Conservation (phyloP, 306 rosid species). For the Pachyrhizus erosus region DNA sequence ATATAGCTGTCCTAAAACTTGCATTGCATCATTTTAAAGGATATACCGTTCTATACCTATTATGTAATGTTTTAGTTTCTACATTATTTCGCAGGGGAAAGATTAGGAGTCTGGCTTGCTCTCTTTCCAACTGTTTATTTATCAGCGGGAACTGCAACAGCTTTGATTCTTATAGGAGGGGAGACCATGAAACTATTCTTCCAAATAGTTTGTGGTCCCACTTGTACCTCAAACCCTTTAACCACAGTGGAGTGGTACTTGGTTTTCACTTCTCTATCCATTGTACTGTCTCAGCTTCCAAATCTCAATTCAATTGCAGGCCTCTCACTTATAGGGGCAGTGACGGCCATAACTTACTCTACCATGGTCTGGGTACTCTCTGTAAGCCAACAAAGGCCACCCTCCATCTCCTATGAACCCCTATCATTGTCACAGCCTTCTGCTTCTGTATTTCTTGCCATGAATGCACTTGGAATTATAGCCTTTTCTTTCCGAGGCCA, state of each 20-base stretch:
- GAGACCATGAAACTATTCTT: conserved; percentile 98
- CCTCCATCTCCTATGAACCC: conserved; percentile 84
- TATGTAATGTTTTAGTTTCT: conserved; percentile 13
- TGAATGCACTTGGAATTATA: conserved; percentile 94
- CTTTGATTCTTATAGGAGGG: conserved; percentile 96
- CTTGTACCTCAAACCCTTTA: conserved; percentile 86
- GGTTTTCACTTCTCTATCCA: conserved; percentile 91
- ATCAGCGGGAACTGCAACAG: conserved; percentile 99
- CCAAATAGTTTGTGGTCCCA: conserved; percentile 91
- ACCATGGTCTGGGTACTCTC: conserved; percentile 99
- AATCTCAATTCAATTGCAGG: conserved; percentile 98
- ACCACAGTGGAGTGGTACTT: conserved; percentile 99
- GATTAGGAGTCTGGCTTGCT: conserved; percentile 97
- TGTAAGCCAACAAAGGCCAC: conserved; percentile 88
- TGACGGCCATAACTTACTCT: conserved; percentile 95
- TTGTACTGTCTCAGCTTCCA: conserved; percentile 97
- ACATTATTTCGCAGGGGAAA: conserved; percentile 72
- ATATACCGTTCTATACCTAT: not conserved
- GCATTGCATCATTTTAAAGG: conserved; percentile 7
- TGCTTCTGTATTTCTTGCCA: conserved; percentile 70
- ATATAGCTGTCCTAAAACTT: conserved; percentile 26
- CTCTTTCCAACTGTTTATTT: conserved; percentile 92
- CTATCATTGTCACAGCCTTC: conserved; percentile 61
- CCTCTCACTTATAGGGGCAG: conserved; percentile 93
- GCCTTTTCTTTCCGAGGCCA: conserved; percentile 99